Evolutionary conservation across 345 rosid species (phyloP).

Genomic region (Populus deltoides): DNA sequence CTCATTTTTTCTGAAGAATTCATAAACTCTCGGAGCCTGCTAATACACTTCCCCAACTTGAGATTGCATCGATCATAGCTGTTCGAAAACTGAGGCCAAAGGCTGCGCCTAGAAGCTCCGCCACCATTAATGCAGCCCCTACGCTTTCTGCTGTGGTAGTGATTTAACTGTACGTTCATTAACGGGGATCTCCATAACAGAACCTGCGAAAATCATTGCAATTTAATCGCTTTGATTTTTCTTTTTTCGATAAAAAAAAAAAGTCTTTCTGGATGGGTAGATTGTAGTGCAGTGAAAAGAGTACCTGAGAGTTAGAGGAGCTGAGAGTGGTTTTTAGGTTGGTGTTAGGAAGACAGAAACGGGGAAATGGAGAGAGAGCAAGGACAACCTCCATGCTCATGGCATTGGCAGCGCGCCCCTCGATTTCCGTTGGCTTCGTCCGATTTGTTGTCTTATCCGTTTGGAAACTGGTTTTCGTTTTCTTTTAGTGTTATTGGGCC

Average conservation of each 20-base stretch:
- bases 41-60: constrained; percentile 21
- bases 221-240: background rate
- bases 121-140: constrained; percentile 22
- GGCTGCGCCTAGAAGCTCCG: background rate
- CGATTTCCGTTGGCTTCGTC: constrained; percentile 3
- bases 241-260: background rate
- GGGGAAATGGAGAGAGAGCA: constrained; percentile 40
- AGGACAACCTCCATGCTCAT: constrained; percentile 44
- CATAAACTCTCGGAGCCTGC: constrained; percentile 19
- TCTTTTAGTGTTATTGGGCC: too few relatives aligned
- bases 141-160: background rate
- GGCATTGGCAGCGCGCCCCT: constrained; percentile 33
- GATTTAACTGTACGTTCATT: background rate
- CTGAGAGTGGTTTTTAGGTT: constrained; percentile 15
- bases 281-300: background rate
- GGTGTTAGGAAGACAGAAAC: constrained; percentile 13
- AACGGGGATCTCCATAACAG: constrained; percentile 30
- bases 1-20: constrained; percentile 36
- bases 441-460: background rate
- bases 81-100: constrained; percentile 14
- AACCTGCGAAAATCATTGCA: constrained; percentile 30
- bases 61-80: constrained; percentile 17
- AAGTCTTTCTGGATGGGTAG: background rate
- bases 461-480: background rate
- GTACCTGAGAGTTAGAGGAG: constrained; percentile 36